phyloP scores from a whole-genome alignment of 257 asterid genomes.

The Eucommia ulmoides region DNA sequence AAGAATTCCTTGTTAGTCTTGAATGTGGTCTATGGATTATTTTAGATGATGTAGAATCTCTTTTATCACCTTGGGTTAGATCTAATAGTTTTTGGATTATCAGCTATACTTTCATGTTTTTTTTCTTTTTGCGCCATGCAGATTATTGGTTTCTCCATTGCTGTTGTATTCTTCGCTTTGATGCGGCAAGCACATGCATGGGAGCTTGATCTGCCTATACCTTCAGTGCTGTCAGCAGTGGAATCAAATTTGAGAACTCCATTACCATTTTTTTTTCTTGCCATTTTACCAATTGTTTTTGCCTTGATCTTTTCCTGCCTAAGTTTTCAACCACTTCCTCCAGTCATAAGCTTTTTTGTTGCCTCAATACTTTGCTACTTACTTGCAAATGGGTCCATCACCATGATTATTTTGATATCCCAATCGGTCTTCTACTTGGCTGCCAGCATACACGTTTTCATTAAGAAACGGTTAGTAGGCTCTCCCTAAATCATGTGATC shows the following conservation, averaged over 20 bases:
- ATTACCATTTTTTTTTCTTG: conserved; percentile 44
- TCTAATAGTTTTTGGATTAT: conserved; percentile 9
- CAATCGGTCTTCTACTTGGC: conserved; percentile 48
- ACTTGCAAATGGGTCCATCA: conserved; percentile 66
- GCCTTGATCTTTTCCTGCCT: conserved; percentile 49
- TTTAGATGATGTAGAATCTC: conserved; percentile 6
- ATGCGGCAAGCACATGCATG: conserved; percentile 89
- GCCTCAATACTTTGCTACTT: conserved; percentile 66
- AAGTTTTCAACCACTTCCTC: conserved; percentile 44
- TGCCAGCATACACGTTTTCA: conserved; percentile 41
- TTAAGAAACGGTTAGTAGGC: conserved; percentile 65
- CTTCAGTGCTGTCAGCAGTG: conserved; percentile 70
- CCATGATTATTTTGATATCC: conserved; percentile 49
- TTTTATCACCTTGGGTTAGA: conserved; percentile 4
- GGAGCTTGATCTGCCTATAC: conserved; percentile 75
- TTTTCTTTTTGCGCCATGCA: conserved; percentile 30
- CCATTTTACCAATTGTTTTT: conserved; percentile 39
- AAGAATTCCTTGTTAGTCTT: too few species aligned
- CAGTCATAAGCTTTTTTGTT: conserved; percentile 39
- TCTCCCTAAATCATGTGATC: conserved; percentile 1
- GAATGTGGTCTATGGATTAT: too few species aligned
- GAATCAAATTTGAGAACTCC: conserved; percentile 78
- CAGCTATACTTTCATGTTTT: conserved; percentile 18
- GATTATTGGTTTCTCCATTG: conserved; percentile 65
- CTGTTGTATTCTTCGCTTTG: conserved; percentile 76